These are phyloP conservation scores for Nemania serpens DNA, from an alignment of 2,329 filamentous ascomycete genomes.

Conservation along the genomic window DNA sequence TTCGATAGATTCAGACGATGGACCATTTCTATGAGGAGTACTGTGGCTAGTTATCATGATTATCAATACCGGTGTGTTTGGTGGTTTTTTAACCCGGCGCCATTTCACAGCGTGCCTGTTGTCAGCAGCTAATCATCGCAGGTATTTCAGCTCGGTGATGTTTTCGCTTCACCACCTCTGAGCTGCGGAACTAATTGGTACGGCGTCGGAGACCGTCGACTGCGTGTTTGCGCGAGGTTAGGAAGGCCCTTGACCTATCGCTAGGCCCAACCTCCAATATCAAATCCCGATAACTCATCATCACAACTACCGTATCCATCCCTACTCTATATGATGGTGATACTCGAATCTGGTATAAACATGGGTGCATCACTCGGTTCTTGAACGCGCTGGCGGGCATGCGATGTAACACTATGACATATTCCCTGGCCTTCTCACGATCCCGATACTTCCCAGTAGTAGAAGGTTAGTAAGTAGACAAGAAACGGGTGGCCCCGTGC, in stretches of 20 bases:
- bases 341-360: not conserved
- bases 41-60: constrained; percentile 1
- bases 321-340: not conserved
- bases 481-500: constrained; percentile 15
- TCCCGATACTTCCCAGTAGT: not conserved
- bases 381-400: constrained; percentile 1
- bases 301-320: not conserved
- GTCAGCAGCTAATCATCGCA: not conserved
- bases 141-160: not conserved
- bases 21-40: not conserved
- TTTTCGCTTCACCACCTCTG: not conserved
- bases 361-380: not conserved
- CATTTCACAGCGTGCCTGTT: not conserved
- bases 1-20: constrained; percentile 2
- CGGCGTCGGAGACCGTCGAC: not conserved
- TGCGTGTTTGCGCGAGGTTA: not conserved
- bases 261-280: constrained; percentile 1
- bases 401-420: constrained; percentile 26
- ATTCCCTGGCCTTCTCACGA: not conserved
- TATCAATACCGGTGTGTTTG: too few relatives aligned
- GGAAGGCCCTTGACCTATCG: not conserved
- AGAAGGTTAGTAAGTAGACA: not conserved
- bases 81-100: too few relatives aligned
- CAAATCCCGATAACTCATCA: constrained; percentile 14
- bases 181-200: constrained; percentile 1